phyloP scores from a whole-genome alignment of 2,329 filamentous ascomycete genomes.

The Fusarium bactridioides region DNA sequence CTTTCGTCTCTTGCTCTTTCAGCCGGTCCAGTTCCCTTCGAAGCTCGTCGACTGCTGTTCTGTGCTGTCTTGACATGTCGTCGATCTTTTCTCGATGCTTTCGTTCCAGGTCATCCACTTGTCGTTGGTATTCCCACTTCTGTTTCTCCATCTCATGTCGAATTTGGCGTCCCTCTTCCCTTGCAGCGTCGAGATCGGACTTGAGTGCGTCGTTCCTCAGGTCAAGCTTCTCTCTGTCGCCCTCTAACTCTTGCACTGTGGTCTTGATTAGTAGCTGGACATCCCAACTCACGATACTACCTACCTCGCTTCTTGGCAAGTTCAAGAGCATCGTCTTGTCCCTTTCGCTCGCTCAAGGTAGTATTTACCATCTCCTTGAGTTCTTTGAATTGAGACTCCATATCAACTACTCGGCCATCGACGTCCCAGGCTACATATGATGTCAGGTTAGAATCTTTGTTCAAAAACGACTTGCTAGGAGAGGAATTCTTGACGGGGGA shows the following conservation, averaged over 20 bases:
- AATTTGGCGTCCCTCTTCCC: constrained; percentile 48
- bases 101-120: constrained; percentile 62
- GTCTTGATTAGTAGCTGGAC: neutral
- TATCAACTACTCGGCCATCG: constrained; percentile 75
- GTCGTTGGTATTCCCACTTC: constrained; percentile 50
- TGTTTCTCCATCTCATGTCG: constrained; percentile 49
- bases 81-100: constrained; percentile 48
- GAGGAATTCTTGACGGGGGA: constrained; percentile 54
- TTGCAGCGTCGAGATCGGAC: constrained; percentile 64
- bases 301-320: constrained; percentile 78
- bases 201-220: constrained; percentile 62
- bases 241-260: constrained; percentile 59
- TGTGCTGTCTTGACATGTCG: constrained; percentile 48
- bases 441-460: constrained; percentile 76
- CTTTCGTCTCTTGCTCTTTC: constrained; percentile 58
- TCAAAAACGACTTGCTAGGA: constrained; percentile 66
- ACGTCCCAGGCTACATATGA: constrained; percentile 78
- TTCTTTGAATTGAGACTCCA: constrained; percentile 76
- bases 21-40: constrained; percentile 56
- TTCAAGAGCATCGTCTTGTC: constrained; percentile 76
- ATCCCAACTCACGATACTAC: constrained; percentile 37
- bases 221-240: constrained; percentile 55
- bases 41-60: constrained; percentile 46
- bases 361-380: constrained; percentile 77
- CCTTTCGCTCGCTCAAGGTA: constrained; percentile 72